A percentile compares a stretch with the other conserved stretches of the same genome.
These are phyloP conservation scores for Microcos paniculata DNA, from an alignment of 345 rosid species.

Conservation along the genomic window DNA sequence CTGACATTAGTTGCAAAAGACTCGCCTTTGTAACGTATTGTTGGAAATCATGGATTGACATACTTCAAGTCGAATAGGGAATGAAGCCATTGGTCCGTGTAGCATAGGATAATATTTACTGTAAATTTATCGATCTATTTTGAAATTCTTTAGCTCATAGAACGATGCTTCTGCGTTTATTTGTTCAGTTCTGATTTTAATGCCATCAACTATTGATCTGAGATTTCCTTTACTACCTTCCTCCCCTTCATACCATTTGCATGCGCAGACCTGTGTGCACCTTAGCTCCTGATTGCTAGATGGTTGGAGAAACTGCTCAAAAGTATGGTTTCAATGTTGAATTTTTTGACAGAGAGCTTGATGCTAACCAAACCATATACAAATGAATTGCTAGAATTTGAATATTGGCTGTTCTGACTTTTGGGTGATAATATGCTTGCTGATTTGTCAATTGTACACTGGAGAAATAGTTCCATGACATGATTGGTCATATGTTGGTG, in stretches of 20 bases:
- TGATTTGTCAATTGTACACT: too few species aligned
- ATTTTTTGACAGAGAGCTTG: not conserved
- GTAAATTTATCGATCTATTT: conserved; percentile 33
- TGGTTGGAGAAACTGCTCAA: not conserved
- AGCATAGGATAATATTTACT: conserved; percentile 34
- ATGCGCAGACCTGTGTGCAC: not conserved
- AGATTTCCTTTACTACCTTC: not conserved
- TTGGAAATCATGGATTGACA: conserved; percentile 31
- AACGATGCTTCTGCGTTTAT: conserved; percentile 16
- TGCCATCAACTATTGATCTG: not conserved
- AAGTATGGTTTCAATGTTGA: not conserved
- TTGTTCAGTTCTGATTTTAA: conserved; percentile 4
- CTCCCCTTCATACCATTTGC: not conserved
- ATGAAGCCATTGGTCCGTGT: conserved; percentile 64
- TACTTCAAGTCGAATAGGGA: conserved; percentile 34
- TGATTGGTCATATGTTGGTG: too few species aligned
- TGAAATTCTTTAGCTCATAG: conserved; percentile 28
- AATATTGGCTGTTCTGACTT: too few species aligned
- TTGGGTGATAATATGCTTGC: too few species aligned
- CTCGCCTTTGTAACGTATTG: conserved; percentile 16
- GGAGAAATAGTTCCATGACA: too few species aligned
- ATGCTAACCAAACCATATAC: not conserved
- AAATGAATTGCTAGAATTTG: too few species aligned
- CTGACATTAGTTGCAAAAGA: conserved; percentile 22
- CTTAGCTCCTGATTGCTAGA: not conserved